Base-by-base conservation (phyloP, 176 grass and related monocot genomes). In the Hordeum marinum region DNA sequence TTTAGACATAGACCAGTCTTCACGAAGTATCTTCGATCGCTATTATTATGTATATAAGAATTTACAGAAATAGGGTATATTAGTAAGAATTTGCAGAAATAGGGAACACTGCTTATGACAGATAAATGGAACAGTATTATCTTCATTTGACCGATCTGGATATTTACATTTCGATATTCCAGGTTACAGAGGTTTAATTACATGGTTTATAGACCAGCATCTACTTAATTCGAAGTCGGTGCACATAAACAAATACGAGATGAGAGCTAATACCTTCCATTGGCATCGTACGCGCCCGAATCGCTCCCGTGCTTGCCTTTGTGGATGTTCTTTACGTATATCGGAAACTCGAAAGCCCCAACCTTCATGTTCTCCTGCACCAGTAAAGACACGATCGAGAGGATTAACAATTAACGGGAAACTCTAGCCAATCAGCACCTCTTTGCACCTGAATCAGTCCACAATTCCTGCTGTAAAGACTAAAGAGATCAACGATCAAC, bases 281-380 rank as follows among this genome's bases (percentile, higher is more conserved):
- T 57, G 15, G 48, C 43, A 18, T 96, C 91, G 37, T 96, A 96
- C 29, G 88, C 86, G 15, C 89, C 91, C 12, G 91, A 91, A 45
- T 96, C 89, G 73, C 94, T 96, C 37, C 91, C 91, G 32, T 96
- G 94, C 67, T 91, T 93, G 23, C 89, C 94, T 42, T 84, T 91
- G 36, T 96, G 78, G 24, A 96, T 96, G 87, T 93, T 90, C 62
- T 86, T 87, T 24, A 96, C 83, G 34, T 96, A 90, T 9, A 96
- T 90, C 26, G 94, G 94, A 20, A 93, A 43, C 64, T 83, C 78
- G 34, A 88, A 78, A 34, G 77, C 9, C 18, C 80, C 27, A 4
- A 57, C 29, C 88, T 87, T 93, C 36, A 78, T 50, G 75, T 96
- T 81, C 66, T 87, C 90, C 85, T 91, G 31, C 41, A 85, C 37